Evolutionary conservation across 352 stramenopile genomes (phyloP).

Genomic region (Phytophthora pluvialis): DNA sequence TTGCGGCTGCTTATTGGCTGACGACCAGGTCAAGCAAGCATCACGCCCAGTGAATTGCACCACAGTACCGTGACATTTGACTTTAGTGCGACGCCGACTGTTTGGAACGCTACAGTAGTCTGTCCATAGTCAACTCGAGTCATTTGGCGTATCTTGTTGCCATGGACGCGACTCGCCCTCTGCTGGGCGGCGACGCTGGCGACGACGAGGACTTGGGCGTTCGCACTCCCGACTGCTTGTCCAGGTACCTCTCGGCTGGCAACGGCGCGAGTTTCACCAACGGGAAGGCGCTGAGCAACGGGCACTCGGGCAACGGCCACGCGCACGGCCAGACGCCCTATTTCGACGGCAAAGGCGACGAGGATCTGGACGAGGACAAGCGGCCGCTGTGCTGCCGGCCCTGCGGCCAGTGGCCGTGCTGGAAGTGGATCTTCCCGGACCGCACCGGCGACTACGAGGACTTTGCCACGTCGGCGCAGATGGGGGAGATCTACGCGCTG

Average conservation of each 20-base stretch:
- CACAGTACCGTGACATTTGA: too few species aligned
- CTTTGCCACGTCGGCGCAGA: slow-evolving; percentile 63
- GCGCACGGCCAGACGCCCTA: slow-evolving; percentile 17
- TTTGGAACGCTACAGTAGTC: not conserved
- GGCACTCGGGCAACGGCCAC: slow-evolving; percentile 27
- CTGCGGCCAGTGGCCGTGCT: slow-evolving; percentile 60
- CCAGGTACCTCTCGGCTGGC: slow-evolving; percentile 28
- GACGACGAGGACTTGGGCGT: slow-evolving; percentile 22
- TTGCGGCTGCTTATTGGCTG: not conserved
- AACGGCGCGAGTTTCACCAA: slow-evolving; percentile 9
- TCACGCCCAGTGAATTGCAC: too few species aligned
- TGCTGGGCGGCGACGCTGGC: slow-evolving; percentile 49
- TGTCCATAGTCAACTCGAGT: slow-evolving; percentile 9
- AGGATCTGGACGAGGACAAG: slow-evolving; percentile 29
- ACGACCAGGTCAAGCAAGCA: not conserved
- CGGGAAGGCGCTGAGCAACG: slow-evolving; percentile 20
- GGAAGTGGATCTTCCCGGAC: slow-evolving; percentile 68
- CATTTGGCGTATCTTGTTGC: slow-evolving; percentile 18
- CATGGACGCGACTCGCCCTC: slow-evolving; percentile 61
- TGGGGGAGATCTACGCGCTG: slow-evolving; percentile 68
- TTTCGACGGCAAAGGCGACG: slow-evolving; percentile 33
- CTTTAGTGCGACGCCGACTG: too few species aligned
- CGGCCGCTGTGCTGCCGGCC: slow-evolving; percentile 23
- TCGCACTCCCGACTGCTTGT: slow-evolving; percentile 33
- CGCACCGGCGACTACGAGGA: slow-evolving; percentile 69